phyloP scores from a whole-genome alignment of 2,329 filamentous ascomycete species.

The Claviceps sorghi region DNA sequence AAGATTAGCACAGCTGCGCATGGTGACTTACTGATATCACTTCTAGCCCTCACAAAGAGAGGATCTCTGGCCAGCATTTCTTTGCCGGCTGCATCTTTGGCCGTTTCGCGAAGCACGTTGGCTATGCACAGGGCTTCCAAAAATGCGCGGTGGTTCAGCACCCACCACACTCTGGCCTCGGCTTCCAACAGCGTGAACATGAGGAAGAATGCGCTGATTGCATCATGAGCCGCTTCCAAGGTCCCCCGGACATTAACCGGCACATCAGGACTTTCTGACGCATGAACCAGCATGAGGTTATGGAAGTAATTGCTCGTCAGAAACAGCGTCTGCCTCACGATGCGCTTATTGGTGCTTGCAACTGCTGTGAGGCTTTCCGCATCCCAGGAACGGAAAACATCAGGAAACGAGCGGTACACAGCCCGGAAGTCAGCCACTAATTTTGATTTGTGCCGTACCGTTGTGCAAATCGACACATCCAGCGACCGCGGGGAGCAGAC shows the following conservation, averaged over 20 bases:
- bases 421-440: constrained; percentile 55
- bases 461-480: constrained; percentile 55
- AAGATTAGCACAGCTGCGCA: neutral
- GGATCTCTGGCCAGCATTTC: constrained; percentile 38
- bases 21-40: constrained; percentile 41
- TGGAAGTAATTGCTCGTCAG: constrained; percentile 73
- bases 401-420: constrained; percentile 59
- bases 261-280: constrained; percentile 50
- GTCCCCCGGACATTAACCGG: constrained; percentile 53
- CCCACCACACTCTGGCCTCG: constrained; percentile 72
- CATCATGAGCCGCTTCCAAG: constrained; percentile 61
- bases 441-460: constrained; percentile 52
- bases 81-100: constrained; percentile 28
- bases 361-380: constrained; percentile 42
- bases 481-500: constrained; percentile 63
- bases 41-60: constrained; percentile 42
- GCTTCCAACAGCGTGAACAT: constrained; percentile 52
- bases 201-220: constrained; percentile 60
- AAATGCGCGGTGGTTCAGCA: constrained; percentile 69
- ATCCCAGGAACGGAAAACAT: constrained; percentile 55
- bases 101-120: constrained; percentile 39
- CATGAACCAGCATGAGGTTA: constrained; percentile 66
- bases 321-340: constrained; percentile 61
- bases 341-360: constrained; percentile 45
- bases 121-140: constrained; percentile 59